A percentile compares a stretch with the other conserved stretches of the same genome.
These are phyloP conservation scores for Kuraishia borneana DNA, from an alignment of 805 yeast species.

Conservation along the genomic window DNA sequence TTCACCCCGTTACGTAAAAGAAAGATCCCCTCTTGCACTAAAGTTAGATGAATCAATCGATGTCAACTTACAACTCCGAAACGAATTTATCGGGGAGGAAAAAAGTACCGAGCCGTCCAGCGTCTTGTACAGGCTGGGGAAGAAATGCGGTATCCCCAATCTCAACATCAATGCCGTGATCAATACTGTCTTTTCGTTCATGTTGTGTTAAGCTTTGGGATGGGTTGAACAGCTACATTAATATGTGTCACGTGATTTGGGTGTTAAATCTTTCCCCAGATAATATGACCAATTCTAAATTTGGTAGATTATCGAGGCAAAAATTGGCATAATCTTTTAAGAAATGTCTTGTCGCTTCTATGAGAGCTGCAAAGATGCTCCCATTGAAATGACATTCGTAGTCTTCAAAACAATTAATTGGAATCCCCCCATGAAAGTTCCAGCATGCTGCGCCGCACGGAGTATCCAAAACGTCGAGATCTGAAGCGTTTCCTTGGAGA, in stretches of 20 bases:
- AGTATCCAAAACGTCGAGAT: constrained; percentile 16
- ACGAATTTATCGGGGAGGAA: constrained; percentile 68
- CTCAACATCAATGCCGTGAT: constrained; percentile 9
- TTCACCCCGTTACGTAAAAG: constrained; percentile 43
- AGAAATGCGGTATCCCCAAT: constrained; percentile 12
- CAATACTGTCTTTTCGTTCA: neutral
- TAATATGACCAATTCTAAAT: constrained; percentile 19
- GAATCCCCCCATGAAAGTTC: constrained; percentile 38
- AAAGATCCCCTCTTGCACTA: constrained; percentile 57
- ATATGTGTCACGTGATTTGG: neutral
- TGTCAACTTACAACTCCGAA: constrained; percentile 19
- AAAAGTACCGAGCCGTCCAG: constrained; percentile 47
- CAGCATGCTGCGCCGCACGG: constrained; percentile 26
- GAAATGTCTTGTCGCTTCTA: constrained; percentile 34
- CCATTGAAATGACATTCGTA: constrained; percentile 32
- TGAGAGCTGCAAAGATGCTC: constrained; percentile 27
- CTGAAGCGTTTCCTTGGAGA: constrained; percentile 14
- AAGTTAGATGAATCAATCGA: constrained; percentile 23
- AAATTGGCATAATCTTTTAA: constrained; percentile 27
- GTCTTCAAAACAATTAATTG: constrained; percentile 26
- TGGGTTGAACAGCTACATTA: neutral
- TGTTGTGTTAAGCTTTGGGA: neutral
- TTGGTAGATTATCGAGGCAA: constrained; percentile 21
- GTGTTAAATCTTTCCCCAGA: constrained; percentile 31
- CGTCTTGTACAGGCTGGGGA: constrained; percentile 17